These are phyloP conservation scores for Cercospora zeae-maydis DNA, from an alignment of 2,329 filamentous ascomycete species.

Conservation along the genomic window DNA sequence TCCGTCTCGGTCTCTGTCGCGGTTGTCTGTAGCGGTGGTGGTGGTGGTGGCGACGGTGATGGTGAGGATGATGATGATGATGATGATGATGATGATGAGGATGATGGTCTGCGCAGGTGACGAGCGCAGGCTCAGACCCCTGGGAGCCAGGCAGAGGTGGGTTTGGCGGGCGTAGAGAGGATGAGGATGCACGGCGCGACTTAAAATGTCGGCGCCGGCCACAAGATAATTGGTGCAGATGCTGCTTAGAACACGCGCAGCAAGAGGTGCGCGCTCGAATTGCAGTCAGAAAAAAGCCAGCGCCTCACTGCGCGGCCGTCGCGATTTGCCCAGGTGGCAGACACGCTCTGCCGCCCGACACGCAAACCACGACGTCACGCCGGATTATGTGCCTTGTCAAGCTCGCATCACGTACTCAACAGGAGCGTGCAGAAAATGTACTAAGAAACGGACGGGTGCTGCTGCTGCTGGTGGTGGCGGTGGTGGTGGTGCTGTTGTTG, in stretches of 20 bases:
- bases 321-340: slow-evolving; percentile 21
- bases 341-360: slow-evolving; percentile 16
- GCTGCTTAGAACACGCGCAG: slow-evolving; percentile 14
- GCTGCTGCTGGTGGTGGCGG: slow-evolving; percentile 6
- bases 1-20: not conserved
- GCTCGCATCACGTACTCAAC: slow-evolving; percentile 24
- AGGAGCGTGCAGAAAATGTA: slow-evolving; percentile 10
- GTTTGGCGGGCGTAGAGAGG: slow-evolving; percentile 6
- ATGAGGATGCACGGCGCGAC: slow-evolving; percentile 24
- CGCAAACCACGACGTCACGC: slow-evolving; percentile 20
- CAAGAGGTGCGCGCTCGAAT: slow-evolving; percentile 11
- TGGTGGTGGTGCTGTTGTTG: slow-evolving; percentile 5
- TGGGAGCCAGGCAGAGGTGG: slow-evolving; percentile 14
- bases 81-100: not conserved
- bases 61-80: not conserved
- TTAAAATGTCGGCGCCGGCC: slow-evolving; percentile 24
- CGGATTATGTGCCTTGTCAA: slow-evolving; percentile 21
- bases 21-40: not conserved
- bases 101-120: not conserved
- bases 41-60: no score
- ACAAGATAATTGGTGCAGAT: slow-evolving; percentile 14
- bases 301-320: slow-evolving; percentile 15
- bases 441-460: slow-evolving; percentile 12
- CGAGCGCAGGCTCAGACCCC: slow-evolving; percentile 10
- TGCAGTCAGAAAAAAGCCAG: slow-evolving; percentile 17